Base-by-base conservation (phyloP, 1,284 basidiomycete species). In the Ceratobasidium sp. region DNA sequence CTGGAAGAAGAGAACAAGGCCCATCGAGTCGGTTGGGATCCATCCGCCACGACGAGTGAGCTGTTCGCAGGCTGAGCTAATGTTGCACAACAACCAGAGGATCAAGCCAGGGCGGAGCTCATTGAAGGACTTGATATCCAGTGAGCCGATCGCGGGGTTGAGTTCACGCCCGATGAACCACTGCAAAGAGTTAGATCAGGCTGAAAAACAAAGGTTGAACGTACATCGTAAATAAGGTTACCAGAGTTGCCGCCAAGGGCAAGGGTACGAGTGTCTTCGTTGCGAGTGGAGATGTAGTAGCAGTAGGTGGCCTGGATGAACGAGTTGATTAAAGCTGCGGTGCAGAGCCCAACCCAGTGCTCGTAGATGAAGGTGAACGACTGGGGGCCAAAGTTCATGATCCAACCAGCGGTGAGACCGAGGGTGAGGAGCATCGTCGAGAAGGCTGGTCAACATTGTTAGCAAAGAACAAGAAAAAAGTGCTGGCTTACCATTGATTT, bases 41-140 rank as follows among this genome's bases (percentile, higher is more conserved):
- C 78, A 75, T 6, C 94, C 93, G 13, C 88, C 89, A 25, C 87
- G 85, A 70, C 90, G 87, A 55, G 86, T 85, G 34, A 92, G 94
- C 80, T 99, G 97, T 76, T 92, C 90, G 78, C 95, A 97, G 3
- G 89, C 86, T 86, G 95, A 93, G 79, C 91, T 91, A 73, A 98
- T 88, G 80, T 98, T 90, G 78, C 96, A 84, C 68, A 99, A 84
- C 34, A 88, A 82, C 97, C 96, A 99, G 22, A 98, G 87, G 73
- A 99, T 97, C 68, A 99, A 85, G 13, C 96, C 97, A 0, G 96
- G 97, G 38, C 97, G 88, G 40, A 96, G 86, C 76, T 98, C 95
- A 76, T 94, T 98, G 86, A 99, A 99, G 0, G 91, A 92, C 79
- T 99, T 99, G 85, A 99, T 85, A 77, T 99, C 97, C 71, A 98